Evolutionary conservation across 768 basidiomycete species (phyloP), one percentile per base, ranked within the genome.

Genomic region (Gelatoporia subvermispora): DNA sequence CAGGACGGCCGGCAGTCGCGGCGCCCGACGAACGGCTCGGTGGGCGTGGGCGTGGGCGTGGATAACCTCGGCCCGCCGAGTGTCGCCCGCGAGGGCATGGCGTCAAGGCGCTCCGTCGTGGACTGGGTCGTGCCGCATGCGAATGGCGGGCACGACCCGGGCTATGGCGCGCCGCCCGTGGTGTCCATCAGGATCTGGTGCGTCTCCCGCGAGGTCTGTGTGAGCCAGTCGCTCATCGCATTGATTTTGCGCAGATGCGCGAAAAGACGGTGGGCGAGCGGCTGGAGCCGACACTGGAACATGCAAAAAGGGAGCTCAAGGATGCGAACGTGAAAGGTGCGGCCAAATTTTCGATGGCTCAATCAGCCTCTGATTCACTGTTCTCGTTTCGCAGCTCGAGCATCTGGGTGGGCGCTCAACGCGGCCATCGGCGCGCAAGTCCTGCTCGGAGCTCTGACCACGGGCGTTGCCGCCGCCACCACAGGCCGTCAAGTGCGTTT

Each of bases 351-450:
- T 43, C 39, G 24, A 16, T 13, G 10, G 16, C 9, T n/a, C 21
- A 23, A 20, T 13, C 55, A 35, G 45, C 64, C 5, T 58, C 71
- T 28, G 23, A 21, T 3, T 2, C 23, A 24, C 38, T 45, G 39
- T 28, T 45, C 8, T 10, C 15, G 8, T 48, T 22, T 10, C 31
- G 5, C 43, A 73, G 73, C 72, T 8, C 45, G 57, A 47, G 51
- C 48, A 41, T 66, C 66, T 4, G 59, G 60, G 0, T 66, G 63
- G 43, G 60, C 64, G 4, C 64, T 74, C 31, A 74, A 74, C 47
- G 45, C 68, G 11, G 82, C 84, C 0, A 86, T 85, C 51, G 74
- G 72, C 11, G 46, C 83, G 34, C 85, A 87, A 59, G 78, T 87
- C 3, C 35, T 82, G 0, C 64, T 87, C 23, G 84, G 84, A 5